phyloP scores from a whole-genome alignment of 768 basidiomycete species.

The Leccinum imitatum region DNA sequence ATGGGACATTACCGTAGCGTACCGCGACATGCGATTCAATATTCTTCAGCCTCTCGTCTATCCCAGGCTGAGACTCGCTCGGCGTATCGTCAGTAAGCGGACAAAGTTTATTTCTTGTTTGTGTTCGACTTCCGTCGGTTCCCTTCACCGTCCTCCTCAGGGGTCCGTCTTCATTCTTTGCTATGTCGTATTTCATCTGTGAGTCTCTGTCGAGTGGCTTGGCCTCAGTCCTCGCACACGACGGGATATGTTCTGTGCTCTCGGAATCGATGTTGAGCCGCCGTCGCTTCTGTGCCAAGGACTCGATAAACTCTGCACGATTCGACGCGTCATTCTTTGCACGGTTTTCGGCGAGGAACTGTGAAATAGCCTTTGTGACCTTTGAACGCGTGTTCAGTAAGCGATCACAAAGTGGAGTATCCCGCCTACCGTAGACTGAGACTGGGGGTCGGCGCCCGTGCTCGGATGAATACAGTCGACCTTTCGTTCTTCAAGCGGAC shows the following conservation, averaged over 20 bases:
- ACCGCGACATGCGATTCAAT: slow-evolving; percentile 73
- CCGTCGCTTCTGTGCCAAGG: slow-evolving; percentile 54
- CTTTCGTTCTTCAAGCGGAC: slow-evolving; percentile 65
- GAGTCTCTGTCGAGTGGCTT: slow-evolving; percentile 68
- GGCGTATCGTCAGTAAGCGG: slow-evolving; percentile 29
- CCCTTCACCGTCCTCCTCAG: slow-evolving; percentile 57
- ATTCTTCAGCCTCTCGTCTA: slow-evolving; percentile 63
- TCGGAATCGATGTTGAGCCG: slow-evolving; percentile 38
- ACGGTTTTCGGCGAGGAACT: slow-evolving; percentile 67
- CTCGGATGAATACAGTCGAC: slow-evolving; percentile 56
- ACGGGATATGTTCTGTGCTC: slow-evolving; percentile 37
- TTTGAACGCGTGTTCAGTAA: slow-evolving; percentile 27
- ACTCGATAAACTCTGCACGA: slow-evolving; percentile 68
- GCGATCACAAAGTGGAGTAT: background rate
- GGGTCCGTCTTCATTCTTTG: slow-evolving; percentile 80
- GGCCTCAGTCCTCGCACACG: slow-evolving; percentile 76
- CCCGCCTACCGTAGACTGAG: slow-evolving; percentile 58
- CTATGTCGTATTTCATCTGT: slow-evolving; percentile 86
- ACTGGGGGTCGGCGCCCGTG: slow-evolving; percentile 45
- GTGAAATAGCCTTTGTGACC: slow-evolving; percentile 72
- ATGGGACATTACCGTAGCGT: slow-evolving; percentile 58
- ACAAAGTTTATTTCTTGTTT: slow-evolving; percentile 10
- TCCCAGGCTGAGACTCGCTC: slow-evolving; percentile 52
- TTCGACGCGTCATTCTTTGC: slow-evolving; percentile 77
- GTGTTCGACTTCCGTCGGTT: slow-evolving; percentile 10